These are phyloP conservation scores for Sclerotinia nivalis DNA, from an alignment of 2,329 filamentous ascomycete genomes.

Conservation along the genomic window DNA sequence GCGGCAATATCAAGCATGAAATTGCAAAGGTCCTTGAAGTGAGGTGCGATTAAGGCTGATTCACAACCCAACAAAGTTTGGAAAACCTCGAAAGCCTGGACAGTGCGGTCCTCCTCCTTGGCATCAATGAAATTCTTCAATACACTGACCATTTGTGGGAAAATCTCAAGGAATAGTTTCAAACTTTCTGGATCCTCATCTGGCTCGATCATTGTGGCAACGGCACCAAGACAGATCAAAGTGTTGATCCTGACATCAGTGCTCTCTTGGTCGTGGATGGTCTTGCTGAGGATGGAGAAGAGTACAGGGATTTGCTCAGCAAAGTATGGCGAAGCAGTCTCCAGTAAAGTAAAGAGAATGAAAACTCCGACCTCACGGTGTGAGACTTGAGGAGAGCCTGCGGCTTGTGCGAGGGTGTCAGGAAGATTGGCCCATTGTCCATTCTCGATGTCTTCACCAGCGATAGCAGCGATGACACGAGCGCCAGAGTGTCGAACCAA, in stretches of 20 bases:
- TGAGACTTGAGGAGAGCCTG: constrained; percentile 69
- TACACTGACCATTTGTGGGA: constrained; percentile 87
- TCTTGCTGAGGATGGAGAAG: constrained; percentile 79
- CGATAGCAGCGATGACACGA: constrained; percentile 84
- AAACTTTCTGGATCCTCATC: constrained; percentile 79
- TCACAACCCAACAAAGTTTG: constrained; percentile 92
- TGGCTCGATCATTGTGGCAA: constrained; percentile 83
- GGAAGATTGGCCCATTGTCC: constrained; percentile 84
- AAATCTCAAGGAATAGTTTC: constrained; percentile 72
- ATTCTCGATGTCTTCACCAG: constrained; percentile 81
- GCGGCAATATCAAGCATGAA: constrained; percentile 90
- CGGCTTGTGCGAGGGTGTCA: constrained; percentile 74
- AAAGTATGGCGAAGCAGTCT: constrained; percentile 83
- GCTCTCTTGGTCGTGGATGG: constrained; percentile 87
- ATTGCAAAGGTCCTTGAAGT: constrained; percentile 85
- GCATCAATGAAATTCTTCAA: constrained; percentile 80
- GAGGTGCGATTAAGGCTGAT: constrained; percentile 75
- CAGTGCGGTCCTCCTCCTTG: constrained; percentile 81
- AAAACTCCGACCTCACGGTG: constrained; percentile 91
- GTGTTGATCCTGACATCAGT: constrained; percentile 94
- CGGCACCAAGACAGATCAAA: constrained; percentile 82
- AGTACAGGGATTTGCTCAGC: constrained; percentile 77
- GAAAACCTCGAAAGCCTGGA: constrained; percentile 94
- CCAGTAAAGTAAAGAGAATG: constrained; percentile 88
- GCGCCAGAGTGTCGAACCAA: constrained; percentile 83